Evolutionary conservation across 164 flowering plant genomes (phyloP), one percentile per base, ranked within the genome.

Genomic region (Pachysandra terminalis): DNA sequence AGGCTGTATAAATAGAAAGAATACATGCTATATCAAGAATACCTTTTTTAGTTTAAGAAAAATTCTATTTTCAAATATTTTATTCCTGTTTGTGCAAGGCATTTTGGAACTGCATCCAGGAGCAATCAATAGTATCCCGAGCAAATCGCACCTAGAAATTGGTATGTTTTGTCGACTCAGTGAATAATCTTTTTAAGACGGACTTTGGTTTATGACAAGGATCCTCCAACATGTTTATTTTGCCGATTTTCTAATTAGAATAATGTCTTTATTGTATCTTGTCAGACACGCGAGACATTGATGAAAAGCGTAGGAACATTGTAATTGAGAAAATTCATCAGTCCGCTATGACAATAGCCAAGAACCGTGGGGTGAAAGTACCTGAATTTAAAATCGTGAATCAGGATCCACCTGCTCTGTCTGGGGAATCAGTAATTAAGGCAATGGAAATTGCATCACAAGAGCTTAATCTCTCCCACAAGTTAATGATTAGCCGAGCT

Each of bases 91-190:
- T 71, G 51, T 67, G 35, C 51, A 59, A 91, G 98, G 98, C 68
- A 88, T 92, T 67, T 66, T 95, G 79, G 90, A 95, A 68, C 83
- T 95, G 69, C 99, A 95, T 78, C 97, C 99, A 19, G 96, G 97
- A 75, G 99, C 99, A 63, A 87, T 95, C 81, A 95, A 95, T 78
- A 95, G 98, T 82, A 92, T 95, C 68, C 98, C 98, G 19, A 95
- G 98, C 84, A 91, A 89, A 79, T 75, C 97, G 68, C 96, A 90
- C 76, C 59, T 95, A 49, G 96, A 91, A 84, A 95, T 95, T 59
- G 98, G 98, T 95, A 85, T 19, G 71, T 19, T 56, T 64, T 66
- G 40, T 71, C 49, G 56, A 9, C 1, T 19, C 19, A 48, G 27
- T 52, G 22, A 52, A 28, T 48, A 32, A n/a, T 21, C 9, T 14